Evolutionary conservation across 257 asterid species (phyloP).

Genomic region (Verbascum thapsus): DNA sequence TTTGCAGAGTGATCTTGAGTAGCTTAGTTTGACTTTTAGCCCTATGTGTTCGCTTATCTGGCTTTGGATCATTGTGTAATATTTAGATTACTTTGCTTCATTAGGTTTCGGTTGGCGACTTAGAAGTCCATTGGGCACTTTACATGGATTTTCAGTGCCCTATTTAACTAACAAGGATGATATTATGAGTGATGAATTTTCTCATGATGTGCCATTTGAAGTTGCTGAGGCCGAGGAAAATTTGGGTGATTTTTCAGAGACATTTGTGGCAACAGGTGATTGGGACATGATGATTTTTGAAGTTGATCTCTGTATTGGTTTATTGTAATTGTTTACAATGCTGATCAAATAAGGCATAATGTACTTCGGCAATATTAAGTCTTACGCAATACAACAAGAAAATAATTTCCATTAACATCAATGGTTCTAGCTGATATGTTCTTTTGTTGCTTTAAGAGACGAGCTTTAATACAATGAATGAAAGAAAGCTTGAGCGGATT

Average conservation of each 20-base stretch:
- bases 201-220: conserved; percentile 36
- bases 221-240: conserved; percentile 41
- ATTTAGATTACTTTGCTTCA: conserved; percentile 12
- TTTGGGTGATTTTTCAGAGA: conserved; percentile 32
- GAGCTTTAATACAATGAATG: conserved; percentile 22
- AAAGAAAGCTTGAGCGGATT: conserved; percentile 49
- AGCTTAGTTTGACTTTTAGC: too few species aligned
- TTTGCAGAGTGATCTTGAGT: too few species aligned
- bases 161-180: conserved; percentile 33
- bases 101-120: conserved; percentile 52
- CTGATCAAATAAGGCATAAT: conserved; percentile 11
- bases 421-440: conserved; percentile 24
- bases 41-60: conserved; percentile 1
- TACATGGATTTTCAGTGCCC: conserved; percentile 37
- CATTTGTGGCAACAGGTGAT: conserved; percentile 49
- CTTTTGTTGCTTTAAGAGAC: conserved; percentile 37
- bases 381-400: not conserved
- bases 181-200: conserved; percentile 35
- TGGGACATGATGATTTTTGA: conserved; percentile 19
- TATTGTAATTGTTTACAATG: not conserved
- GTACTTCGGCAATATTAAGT: conserved; percentile 18
- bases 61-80: conserved; percentile 9
- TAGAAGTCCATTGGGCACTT: conserved; percentile 35
- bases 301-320: not conserved
- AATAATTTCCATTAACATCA: not conserved